Percentiles rank a stretch among this genome's conserved stretches.
These are phyloP conservation scores for Diutina pseudorugosa DNA, from an alignment of 1,139 yeast genomes.

Conservation along the genomic window DNA sequence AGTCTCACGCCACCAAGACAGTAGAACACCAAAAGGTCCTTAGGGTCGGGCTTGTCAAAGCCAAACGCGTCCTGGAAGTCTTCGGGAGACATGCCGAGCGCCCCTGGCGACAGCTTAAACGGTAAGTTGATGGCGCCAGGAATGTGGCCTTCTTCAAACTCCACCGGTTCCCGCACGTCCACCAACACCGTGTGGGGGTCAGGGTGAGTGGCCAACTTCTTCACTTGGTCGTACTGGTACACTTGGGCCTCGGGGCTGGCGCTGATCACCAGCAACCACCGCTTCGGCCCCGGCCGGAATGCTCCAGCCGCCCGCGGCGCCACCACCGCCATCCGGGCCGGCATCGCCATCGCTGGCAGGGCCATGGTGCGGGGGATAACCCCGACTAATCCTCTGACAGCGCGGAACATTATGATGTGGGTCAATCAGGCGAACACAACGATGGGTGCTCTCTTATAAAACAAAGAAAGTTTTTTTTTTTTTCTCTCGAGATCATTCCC, in stretches of 20 bases:
- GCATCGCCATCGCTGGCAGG: neutral
- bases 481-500: neutral
- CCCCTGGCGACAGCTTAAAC: conserved; percentile 88
- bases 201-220: conserved; percentile 31
- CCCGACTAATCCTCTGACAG: neutral
- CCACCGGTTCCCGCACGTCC: conserved; percentile 89
- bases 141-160: conserved; percentile 57
- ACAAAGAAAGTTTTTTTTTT: neutral
- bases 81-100: conserved; percentile 64
- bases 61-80: conserved; percentile 78
- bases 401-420: neutral
- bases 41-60: conserved; percentile 63
- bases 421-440: neutral
- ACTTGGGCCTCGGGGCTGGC: conserved; percentile 27
- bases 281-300: neutral
- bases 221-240: conserved; percentile 46
- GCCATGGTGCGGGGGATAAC: neutral
- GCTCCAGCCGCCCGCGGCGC: neutral
- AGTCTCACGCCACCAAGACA: conserved; percentile 92
- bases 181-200: conserved; percentile 42
- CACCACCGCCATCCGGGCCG: neutral
- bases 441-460: neutral
- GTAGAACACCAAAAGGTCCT: conserved; percentile 73
- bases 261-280: conserved; percentile 2
- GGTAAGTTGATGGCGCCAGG: conserved; percentile 86